These are phyloP conservation scores for Patellifolia procumbens DNA, from an alignment of 179 eudicot species.

Conservation along the genomic window DNA sequence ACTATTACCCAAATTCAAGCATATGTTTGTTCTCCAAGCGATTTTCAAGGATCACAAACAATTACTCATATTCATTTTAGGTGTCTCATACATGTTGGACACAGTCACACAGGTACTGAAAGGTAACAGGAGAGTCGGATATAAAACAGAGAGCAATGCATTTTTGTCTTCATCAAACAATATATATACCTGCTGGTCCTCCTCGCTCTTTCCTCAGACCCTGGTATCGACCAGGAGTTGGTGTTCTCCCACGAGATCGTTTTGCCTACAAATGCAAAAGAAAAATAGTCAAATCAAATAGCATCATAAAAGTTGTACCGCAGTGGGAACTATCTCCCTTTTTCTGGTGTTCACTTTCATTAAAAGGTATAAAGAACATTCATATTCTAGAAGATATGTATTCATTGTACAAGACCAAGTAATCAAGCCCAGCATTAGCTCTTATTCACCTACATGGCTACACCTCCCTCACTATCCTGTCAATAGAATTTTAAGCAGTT, in stretches of 20 bases:
- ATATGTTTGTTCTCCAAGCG: neutral
- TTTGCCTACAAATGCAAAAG: constrained; percentile 45
- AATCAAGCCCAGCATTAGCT: neutral
- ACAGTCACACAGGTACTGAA: neutral
- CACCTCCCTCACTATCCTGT: neutral
- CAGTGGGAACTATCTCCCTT: neutral
- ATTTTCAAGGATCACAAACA: neutral
- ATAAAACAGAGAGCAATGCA: neutral
- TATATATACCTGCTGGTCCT: constrained; percentile 29
- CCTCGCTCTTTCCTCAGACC: constrained; percentile 45
- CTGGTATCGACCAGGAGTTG: constrained; percentile 69
- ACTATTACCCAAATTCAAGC: neutral
- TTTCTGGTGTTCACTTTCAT: constrained; percentile 4
- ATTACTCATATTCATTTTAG: neutral
- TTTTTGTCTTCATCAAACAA: neutral
- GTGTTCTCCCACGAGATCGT: constrained; percentile 65
- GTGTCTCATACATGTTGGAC: neutral
- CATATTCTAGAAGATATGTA: neutral
- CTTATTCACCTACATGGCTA: neutral
- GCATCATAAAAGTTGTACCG: neutral
- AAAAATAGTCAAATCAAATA: constrained; percentile 10
- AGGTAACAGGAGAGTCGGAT: neutral
- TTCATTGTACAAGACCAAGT: neutral
- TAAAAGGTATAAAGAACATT: neutral
- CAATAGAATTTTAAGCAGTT: neutral